Evolutionary conservation across 2,329 filamentous ascomycete species (phyloP).

Genomic region (Colletotrichum graminicola): DNA sequence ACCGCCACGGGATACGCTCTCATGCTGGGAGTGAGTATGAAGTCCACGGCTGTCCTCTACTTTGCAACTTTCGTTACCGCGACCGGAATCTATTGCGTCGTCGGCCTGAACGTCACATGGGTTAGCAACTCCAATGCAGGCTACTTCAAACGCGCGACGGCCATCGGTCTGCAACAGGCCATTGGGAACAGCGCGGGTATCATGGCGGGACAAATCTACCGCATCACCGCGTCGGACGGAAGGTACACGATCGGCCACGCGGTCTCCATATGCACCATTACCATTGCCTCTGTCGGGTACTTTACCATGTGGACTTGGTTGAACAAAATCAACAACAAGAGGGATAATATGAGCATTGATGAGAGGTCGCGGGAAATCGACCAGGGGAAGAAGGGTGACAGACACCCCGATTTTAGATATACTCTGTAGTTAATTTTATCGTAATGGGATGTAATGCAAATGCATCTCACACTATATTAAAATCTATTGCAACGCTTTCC

Average conservation of each 20-base stretch:
- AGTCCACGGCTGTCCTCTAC: slow-evolving; percentile 44
- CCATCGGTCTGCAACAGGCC: slow-evolving; percentile 54
- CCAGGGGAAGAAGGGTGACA: slow-evolving; percentile 36
- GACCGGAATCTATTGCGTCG: slow-evolving; percentile 25
- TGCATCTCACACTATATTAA: not conserved
- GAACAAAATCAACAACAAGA: slow-evolving; percentile 29
- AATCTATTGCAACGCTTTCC: not conserved
- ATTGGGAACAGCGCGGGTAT: slow-evolving; percentile 60
- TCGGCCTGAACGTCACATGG: slow-evolving; percentile 59
- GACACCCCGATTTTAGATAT: slow-evolving; percentile 37
- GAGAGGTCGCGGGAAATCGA: slow-evolving; percentile 31
- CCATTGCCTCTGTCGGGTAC: slow-evolving; percentile 28
- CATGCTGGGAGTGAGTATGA: slow-evolving; percentile 61
- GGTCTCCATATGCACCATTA: slow-evolving; percentile 36
- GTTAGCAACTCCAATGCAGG: slow-evolving; percentile 55
- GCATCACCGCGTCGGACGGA: slow-evolving; percentile 30
- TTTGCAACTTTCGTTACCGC: slow-evolving; percentile 33
- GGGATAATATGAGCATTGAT: slow-evolving; percentile 35
- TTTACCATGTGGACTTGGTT: slow-evolving; percentile 30
- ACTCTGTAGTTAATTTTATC: slow-evolving; percentile 13
- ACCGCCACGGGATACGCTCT: slow-evolving; percentile 66
- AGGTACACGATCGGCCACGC: slow-evolving; percentile 38
- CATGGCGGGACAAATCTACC: slow-evolving; percentile 54
- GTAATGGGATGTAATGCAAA: not conserved
- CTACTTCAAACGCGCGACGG: slow-evolving; percentile 60